Base-by-base conservation (phyloP, 2,329 filamentous ascomycete genomes). In the Colletotrichum nymphaeae region DNA sequence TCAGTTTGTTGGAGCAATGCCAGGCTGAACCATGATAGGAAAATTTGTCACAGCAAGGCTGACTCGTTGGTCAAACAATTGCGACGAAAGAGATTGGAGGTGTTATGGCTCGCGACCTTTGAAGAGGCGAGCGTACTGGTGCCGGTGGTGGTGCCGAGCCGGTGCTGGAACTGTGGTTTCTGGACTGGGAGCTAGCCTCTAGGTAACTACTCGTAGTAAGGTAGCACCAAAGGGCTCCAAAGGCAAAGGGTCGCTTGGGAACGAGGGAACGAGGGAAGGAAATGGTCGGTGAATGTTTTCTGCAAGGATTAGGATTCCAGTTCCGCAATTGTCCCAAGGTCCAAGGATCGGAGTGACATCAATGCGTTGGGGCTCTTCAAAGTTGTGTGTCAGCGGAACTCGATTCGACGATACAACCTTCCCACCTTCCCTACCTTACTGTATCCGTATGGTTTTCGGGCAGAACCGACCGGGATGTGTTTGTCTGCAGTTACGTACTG, bases 371-470 rank as follows among this genome's bases (percentile, higher is more conserved):
- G 32, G 67, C 55, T 28, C 37, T 42, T 42, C 67, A 32, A 65
- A 37, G 53, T 70, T 52, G 49, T 73, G 60, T 71, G 71, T 73
- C 67, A 73, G 71, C 71, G 35, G 46, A 73, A 73, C 60, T 73
- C 67, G 67, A 66, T 73, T 73, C 67, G 71, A 71, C 60, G 62
- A 53, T 37, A 68, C 19, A 49, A 49, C 28, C 37, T 19, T 42
- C 37, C 37, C 37, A 16, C 37, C 37, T 42, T 42, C 37, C 37
- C 37, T 42, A 35, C 32, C 32, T 16, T 7, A n/a, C 52, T 32
- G 49, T 56, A 28, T 16, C 26, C 16, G 63, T 30, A 42, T n/a
- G 16, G 32, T 16, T 42, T 22, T 8, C 22, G 53, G 53, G 53
- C 26, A 56, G 26, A 56, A 22, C 16, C 53, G 53, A 26, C 16